phyloP scores from a whole-genome alignment of 1,284 basidiomycete species.

The Rhizopogon parksii region DNA sequence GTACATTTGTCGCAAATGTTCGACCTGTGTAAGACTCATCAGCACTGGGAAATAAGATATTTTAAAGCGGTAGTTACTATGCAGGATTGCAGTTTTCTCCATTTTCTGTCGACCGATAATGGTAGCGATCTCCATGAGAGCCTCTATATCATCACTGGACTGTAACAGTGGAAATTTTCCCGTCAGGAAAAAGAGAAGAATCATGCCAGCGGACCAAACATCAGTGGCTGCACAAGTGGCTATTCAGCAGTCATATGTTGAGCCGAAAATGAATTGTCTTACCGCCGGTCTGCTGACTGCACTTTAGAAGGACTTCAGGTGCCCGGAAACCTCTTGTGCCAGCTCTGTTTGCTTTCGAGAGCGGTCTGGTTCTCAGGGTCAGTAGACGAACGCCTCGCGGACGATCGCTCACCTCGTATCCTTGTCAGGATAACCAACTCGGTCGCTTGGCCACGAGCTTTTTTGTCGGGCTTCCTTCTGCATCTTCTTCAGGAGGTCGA shows the following conservation, averaged over 20 bases:
- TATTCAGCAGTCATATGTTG: slow-evolving; percentile 8
- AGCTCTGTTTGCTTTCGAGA: slow-evolving; percentile 92
- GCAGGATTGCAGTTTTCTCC: slow-evolving; percentile 82
- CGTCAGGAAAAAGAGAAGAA: slow-evolving; percentile 87
- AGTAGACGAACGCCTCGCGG: slow-evolving; percentile 2
- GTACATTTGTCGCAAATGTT: slow-evolving; percentile 80
- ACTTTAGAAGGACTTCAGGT: slow-evolving; percentile 95
- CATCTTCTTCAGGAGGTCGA: slow-evolving; percentile 40
- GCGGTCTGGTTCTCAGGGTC: slow-evolving; percentile 47
- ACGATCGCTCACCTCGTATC: slow-evolving; percentile 45
- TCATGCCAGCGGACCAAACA: slow-evolving; percentile 93
- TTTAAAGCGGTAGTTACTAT: slow-evolving; percentile 56
- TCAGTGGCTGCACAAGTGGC: slow-evolving; percentile 68
- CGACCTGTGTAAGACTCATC: slow-evolving; percentile 51
- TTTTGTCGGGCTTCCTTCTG: slow-evolving; percentile 61
- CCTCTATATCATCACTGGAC: slow-evolving; percentile 91
- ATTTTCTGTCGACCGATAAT: slow-evolving; percentile 82
- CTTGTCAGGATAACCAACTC: slow-evolving; percentile 68
- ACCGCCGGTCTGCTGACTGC: slow-evolving; percentile 90
- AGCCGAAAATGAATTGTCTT: slow-evolving; percentile 18
- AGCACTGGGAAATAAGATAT: slow-evolving; percentile 11
- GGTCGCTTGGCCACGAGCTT: slow-evolving; percentile 49
- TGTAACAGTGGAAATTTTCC: slow-evolving; percentile 95
- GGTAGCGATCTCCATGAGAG: slow-evolving; percentile 88
- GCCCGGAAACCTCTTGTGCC: slow-evolving; percentile 96